A percentile compares a stretch with the other conserved stretches of the same genome.
Evolutionary conservation across 805 yeast species (phyloP).

Genomic region (Starmerella stellata): DNA sequence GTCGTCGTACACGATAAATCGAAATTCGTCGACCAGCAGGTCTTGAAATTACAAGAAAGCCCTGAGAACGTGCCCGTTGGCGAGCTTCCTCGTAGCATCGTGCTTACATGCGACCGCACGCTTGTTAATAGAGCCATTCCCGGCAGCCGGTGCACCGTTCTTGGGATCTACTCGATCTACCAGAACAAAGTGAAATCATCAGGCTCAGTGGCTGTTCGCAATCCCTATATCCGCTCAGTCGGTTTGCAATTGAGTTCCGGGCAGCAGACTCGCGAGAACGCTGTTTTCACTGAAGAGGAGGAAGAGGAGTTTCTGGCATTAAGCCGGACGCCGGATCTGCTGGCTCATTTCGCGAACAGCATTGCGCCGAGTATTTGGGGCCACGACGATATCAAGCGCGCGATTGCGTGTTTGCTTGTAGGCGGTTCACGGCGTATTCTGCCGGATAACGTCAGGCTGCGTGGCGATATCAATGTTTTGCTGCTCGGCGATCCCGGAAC

Average conservation of each 20-base stretch:
- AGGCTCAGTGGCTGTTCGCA: conserved; percentile 66
- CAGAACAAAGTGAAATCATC: conserved; percentile 45
- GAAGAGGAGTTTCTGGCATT: conserved; percentile 62
- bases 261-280: conserved; percentile 40
- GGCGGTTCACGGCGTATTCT: conserved; percentile 85
- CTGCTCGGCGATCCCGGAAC: conserved; percentile 97
- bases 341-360: conserved; percentile 71
- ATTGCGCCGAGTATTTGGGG: conserved; percentile 97
- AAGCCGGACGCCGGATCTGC: conserved; percentile 49
- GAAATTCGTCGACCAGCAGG: conserved; percentile 85
- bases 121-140: conserved; percentile 83
- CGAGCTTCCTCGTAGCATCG: conserved; percentile 89
- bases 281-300: conserved; percentile 74
- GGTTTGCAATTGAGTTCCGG: conserved; percentile 79
- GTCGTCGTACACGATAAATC: conserved; percentile 86
- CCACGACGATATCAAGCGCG: conserved; percentile 76
- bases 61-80: conserved; percentile 99
- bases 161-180: conserved; percentile 84
- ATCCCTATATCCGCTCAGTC: conserved; percentile 71
- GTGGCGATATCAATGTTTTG: conserved; percentile 93
- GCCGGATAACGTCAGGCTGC: conserved; percentile 89
- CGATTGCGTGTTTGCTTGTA: conserved; percentile 77
- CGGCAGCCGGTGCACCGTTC: conserved; percentile 79
- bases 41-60: conserved; percentile 82
- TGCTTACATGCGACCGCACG: conserved; percentile 74